phyloP scores from a whole-genome alignment of 805 yeast genomes.

The Jamesozyma lodderae region DNA sequence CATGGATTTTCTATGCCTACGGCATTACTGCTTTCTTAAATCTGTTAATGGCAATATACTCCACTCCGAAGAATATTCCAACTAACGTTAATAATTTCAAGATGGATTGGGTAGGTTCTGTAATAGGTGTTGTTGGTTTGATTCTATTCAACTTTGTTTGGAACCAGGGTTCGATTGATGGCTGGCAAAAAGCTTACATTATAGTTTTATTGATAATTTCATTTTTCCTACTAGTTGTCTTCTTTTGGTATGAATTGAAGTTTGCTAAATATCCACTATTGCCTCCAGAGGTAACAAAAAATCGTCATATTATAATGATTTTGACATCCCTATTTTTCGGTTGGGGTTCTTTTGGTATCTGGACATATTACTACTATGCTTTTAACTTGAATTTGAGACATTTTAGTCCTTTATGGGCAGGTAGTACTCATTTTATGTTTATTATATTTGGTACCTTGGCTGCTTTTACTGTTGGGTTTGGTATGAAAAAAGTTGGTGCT shows the following conservation, averaged over 20 bases:
- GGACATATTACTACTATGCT: slow-evolving; percentile 57
- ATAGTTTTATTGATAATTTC: slow-evolving; percentile 49
- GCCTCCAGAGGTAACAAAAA: slow-evolving; percentile 41
- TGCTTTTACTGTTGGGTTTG: slow-evolving; percentile 41
- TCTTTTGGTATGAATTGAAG: slow-evolving; percentile 41
- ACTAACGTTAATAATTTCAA: slow-evolving; percentile 15
- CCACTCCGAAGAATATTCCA: slow-evolving; percentile 27
- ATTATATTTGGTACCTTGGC: slow-evolving; percentile 51
- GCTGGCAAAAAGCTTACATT: slow-evolving; percentile 57
- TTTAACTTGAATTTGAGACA: slow-evolving; percentile 42
- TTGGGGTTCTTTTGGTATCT: slow-evolving; percentile 73
- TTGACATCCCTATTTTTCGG: slow-evolving; percentile 48
- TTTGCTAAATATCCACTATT: slow-evolving; percentile 43
- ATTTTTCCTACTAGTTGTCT: slow-evolving; percentile 34
- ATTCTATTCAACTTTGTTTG: slow-evolving; percentile 58
- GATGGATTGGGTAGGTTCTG: slow-evolving; percentile 47
- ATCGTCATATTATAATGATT: slow-evolving; percentile 38
- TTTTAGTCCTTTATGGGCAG: slow-evolving; percentile 38
- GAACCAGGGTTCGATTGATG: slow-evolving; percentile 68
- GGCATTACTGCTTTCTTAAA: slow-evolving; percentile 15
- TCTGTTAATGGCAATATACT: slow-evolving; percentile 14
- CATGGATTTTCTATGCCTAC: slow-evolving; percentile 26
- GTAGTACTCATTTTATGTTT: slow-evolving; percentile 38
- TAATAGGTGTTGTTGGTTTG: slow-evolving; percentile 50
- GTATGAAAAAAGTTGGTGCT: slow-evolving; percentile 41